Percentiles rank a stretch among this genome's conserved stretches.
These are phyloP conservation scores for Iris macrosiphon DNA, from an alignment of 106 monocot species.

Conservation along the genomic window DNA sequence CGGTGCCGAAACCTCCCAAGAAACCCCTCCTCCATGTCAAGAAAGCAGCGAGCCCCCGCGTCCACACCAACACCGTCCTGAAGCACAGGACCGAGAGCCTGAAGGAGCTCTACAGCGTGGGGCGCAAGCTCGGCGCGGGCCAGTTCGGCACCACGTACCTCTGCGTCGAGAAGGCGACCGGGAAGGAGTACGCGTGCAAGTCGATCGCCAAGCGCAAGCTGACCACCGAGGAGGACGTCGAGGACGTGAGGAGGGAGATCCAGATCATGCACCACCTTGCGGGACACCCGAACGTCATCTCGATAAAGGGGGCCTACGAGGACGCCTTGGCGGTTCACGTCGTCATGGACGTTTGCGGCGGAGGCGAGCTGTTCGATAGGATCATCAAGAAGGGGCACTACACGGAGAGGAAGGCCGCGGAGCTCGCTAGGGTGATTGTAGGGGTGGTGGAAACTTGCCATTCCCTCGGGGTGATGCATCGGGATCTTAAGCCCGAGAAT, in stretches of 20 bases:
- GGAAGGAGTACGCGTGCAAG: slow-evolving; percentile 32
- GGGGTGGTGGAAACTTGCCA: slow-evolving; percentile 31
- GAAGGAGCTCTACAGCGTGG: slow-evolving; percentile 29
- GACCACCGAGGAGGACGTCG: slow-evolving; percentile 17
- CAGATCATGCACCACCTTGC: slow-evolving; percentile 40
- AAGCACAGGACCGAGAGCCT: slow-evolving; percentile 17
- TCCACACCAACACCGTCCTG: slow-evolving; percentile 4
- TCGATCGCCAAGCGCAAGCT: slow-evolving; percentile 39
- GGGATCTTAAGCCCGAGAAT: slow-evolving; percentile 35
- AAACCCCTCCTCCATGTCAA: slow-evolving; percentile 8
- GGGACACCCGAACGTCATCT: slow-evolving; percentile 25
- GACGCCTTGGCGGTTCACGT: slow-evolving; percentile 34
- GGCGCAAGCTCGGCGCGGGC: slow-evolving; percentile 26
- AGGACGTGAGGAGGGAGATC: slow-evolving; percentile 32
- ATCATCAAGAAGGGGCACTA: slow-evolving; percentile 34
- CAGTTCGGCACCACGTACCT: slow-evolving; percentile 34
- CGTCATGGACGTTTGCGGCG: slow-evolving; percentile 31
- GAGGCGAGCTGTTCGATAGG: slow-evolving; percentile 36
- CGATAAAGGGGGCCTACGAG: slow-evolving; percentile 31
- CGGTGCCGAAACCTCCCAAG: slow-evolving; percentile 5
- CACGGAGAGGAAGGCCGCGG: slow-evolving; percentile 28
- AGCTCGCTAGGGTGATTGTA: slow-evolving; percentile 32
- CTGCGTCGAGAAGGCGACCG: slow-evolving; percentile 28
- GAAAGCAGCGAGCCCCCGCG: slow-evolving; percentile 5
- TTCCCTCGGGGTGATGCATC: slow-evolving; percentile 28